Conservation (phyloP, 2,329 filamentous ascomycete species). For the Aspergillus spinulosporus region DNA sequence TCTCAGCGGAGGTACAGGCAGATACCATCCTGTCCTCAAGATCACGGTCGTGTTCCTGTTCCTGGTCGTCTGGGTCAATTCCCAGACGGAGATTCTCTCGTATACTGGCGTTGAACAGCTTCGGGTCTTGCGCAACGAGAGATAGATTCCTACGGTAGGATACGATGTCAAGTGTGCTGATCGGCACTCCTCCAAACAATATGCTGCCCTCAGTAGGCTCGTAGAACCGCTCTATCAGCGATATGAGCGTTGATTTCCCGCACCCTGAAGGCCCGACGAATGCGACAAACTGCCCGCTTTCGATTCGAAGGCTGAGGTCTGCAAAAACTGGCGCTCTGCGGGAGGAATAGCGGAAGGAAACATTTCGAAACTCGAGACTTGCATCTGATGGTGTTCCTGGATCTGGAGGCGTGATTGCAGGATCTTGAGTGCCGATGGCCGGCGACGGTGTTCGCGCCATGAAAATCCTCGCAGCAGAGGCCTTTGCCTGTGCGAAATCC, state of each 20-base stretch:
- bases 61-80: conserved; percentile 25
- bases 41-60: conserved; percentile 24
- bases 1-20: conserved; percentile 54
- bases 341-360: conserved; percentile 41
- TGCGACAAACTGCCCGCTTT: conserved; percentile 43
- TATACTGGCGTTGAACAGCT: conserved; percentile 48
- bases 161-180: conserved; percentile 28
- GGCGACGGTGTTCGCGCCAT: conserved; percentile 21
- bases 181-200: conserved; percentile 34
- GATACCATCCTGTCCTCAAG: conserved; percentile 46
- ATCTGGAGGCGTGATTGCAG: neutral
- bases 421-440: too few relatives aligned
- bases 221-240: conserved; percentile 65
- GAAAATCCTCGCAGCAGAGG: conserved; percentile 41
- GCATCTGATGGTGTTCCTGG: neutral
- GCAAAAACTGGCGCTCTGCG: conserved; percentile 33
- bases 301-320: conserved; percentile 35
- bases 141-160: conserved; percentile 37
- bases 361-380: conserved; percentile 32
- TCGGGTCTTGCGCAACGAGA: conserved; percentile 47
- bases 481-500: conserved; percentile 17
- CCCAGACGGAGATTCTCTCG: conserved; percentile 52
- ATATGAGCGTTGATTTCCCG: conserved; percentile 67
- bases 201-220: conserved; percentile 56
- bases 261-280: conserved; percentile 64